Conservation (phyloP, 768 basidiomycete genomes). For the Trametes villosa region DNA sequence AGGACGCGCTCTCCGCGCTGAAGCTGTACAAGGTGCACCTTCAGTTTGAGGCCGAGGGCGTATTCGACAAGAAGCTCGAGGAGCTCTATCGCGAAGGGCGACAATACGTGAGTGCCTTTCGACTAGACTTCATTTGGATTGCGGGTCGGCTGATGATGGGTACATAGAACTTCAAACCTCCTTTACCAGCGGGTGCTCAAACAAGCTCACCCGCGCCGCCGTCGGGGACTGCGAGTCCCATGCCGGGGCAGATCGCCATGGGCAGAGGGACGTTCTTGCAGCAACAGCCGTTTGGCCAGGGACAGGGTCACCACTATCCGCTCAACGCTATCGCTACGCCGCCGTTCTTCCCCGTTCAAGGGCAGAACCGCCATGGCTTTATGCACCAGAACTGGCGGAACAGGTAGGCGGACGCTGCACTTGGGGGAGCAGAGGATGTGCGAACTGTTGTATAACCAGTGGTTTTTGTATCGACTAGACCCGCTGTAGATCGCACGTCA, state of each 20-base stretch:
- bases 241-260: slow-evolving; percentile 14
- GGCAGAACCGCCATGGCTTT: slow-evolving; percentile 9
- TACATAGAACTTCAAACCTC: slow-evolving; percentile 26
- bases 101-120: slow-evolving; percentile 59
- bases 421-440: neutral
- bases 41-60: slow-evolving; percentile 70
- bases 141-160: neutral
- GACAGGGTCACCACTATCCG: slow-evolving; percentile 16
- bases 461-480: slow-evolving; percentile 12
- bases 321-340: slow-evolving; percentile 20
- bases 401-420: neutral
- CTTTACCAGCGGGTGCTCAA: slow-evolving; percentile 5
- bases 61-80: slow-evolving; percentile 88
- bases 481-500: slow-evolving; percentile 11
- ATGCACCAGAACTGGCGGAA: slow-evolving; percentile 19
- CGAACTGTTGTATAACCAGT: neutral
- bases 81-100: slow-evolving; percentile 80
- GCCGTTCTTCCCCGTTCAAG: slow-evolving; percentile 14
- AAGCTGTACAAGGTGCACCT: slow-evolving; percentile 83
- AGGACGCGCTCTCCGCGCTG: slow-evolving; percentile 89
- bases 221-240: slow-evolving; percentile 11
- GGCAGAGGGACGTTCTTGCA: slow-evolving; percentile 17
- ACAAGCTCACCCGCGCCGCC: slow-evolving; percentile 3
- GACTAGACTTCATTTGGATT: too few relatives aligned
- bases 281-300: neutral